phyloP scores from a whole-genome alignment of 2,329 filamentous ascomycete genomes.

The Penicillium aurantiogriseum region DNA sequence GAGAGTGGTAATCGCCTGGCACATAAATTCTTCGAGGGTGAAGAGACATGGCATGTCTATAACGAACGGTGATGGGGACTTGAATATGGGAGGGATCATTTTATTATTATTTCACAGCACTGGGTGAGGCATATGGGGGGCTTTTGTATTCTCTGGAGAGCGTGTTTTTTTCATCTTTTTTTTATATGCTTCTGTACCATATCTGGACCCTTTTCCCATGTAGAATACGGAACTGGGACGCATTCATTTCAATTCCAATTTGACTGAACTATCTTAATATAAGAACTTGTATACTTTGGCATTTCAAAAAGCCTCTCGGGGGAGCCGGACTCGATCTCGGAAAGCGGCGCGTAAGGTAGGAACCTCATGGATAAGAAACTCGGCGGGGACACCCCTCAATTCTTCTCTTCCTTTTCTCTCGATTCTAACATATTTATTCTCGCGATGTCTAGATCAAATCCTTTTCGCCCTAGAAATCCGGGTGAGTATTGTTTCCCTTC shows the following conservation, averaged over 20 bases:
- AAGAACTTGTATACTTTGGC: background rate
- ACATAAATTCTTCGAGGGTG: constrained; percentile 56
- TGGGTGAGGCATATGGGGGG: background rate
- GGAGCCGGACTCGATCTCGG: constrained; percentile 22
- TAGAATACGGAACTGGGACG: constrained; percentile 5
- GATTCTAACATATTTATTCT: constrained; percentile 15
- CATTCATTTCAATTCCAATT: constrained; percentile 3
- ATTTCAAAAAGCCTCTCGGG: constrained; percentile 17
- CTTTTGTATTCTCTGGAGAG: background rate
- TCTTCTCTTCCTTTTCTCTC: constrained; percentile 19
- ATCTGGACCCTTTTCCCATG: constrained; percentile 2
- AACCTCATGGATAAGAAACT: constrained; percentile 22
- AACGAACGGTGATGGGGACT: constrained; percentile 40
- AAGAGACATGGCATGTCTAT: constrained; percentile 61
- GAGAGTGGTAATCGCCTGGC: constrained; percentile 59
- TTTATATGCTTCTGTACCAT: constrained; percentile 7
- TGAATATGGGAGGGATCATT: constrained; percentile 6
- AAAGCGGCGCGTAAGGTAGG: constrained; percentile 21
- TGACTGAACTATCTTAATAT: background rate
- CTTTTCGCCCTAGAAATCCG: constrained; percentile 48
- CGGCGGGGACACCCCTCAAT: constrained; percentile 21
- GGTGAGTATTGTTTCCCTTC: constrained; percentile 24
- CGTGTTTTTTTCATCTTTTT: background rate
- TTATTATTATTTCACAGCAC: constrained; percentile 1
- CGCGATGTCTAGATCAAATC: constrained; percentile 51